phyloP scores from a whole-genome alignment of 2,329 filamentous ascomycete species.

The Cladosporium sp. region DNA sequence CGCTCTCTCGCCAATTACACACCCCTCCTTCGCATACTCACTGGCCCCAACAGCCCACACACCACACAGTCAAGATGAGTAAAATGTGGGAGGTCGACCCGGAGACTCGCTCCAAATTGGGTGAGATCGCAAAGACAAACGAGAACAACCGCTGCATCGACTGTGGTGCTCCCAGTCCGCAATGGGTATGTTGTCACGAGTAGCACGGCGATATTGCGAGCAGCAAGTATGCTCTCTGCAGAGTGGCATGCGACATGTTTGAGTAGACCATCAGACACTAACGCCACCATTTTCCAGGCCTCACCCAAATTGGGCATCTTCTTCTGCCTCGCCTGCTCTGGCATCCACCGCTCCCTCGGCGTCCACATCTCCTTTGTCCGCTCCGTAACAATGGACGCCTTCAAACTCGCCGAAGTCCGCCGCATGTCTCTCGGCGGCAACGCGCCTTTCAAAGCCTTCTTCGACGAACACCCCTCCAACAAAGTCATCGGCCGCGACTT shows the following conservation, averaged over 20 bases:
- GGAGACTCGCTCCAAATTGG: constrained; percentile 93
- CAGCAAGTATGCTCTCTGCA: constrained; percentile 3
- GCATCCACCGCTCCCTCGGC: constrained; percentile 88
- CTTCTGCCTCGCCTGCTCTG: constrained; percentile 95
- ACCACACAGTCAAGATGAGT: constrained; percentile 41
- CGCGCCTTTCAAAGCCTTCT: constrained; percentile 82
- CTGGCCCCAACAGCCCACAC: constrained; percentile 15
- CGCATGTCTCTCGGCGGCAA: constrained; percentile 94
- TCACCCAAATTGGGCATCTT: constrained; percentile 97
- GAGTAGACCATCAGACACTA: background rate
- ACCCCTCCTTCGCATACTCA: constrained; percentile 3
- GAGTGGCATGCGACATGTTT: background rate
- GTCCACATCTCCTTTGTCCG: constrained; percentile 99
- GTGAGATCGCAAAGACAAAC: constrained; percentile 85
- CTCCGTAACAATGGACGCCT: constrained; percentile 97
- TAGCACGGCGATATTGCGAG: background rate
- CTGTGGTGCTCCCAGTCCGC: constrained; percentile 90
- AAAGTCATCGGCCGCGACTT: constrained; percentile 56
- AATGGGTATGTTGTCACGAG: constrained; percentile 64
- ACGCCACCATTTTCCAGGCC: constrained; percentile 46
- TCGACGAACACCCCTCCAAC: constrained; percentile 59
- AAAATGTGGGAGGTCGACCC: constrained; percentile 99
- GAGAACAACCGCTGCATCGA: constrained; percentile 92
- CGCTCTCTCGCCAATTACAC: constrained; percentile 3
- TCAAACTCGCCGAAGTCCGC: constrained; percentile 89